A percentile compares a stretch with the other conserved stretches of the same genome.
Conservation (phyloP, 805 yeast species). For the Kazachstania psychrophila region DNA sequence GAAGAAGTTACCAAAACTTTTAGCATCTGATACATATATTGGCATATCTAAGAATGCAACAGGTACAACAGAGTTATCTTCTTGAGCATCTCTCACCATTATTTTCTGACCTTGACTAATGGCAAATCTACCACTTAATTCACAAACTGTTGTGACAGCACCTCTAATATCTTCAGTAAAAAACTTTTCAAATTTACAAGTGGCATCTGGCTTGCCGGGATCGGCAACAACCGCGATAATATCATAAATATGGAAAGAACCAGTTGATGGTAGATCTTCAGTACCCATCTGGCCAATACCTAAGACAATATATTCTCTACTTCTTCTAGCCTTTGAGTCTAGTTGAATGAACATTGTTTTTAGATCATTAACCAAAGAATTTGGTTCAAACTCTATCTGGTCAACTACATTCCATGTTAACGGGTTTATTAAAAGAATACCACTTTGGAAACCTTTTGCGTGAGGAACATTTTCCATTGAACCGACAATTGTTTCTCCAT, state of each 20-base stretch:
- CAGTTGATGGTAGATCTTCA: slow-evolving; percentile 76
- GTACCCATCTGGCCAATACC: slow-evolving; percentile 70
- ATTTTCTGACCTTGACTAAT: slow-evolving; percentile 78
- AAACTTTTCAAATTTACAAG: slow-evolving; percentile 64
- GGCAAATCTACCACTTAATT: slow-evolving; percentile 73
- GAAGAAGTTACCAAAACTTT: slow-evolving; percentile 75
- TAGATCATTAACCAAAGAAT: slow-evolving; percentile 44
- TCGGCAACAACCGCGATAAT: slow-evolving; percentile 81
- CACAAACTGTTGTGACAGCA: slow-evolving; percentile 69
- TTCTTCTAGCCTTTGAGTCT: slow-evolving; percentile 33
- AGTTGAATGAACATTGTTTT: slow-evolving; percentile 31
- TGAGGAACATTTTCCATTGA: slow-evolving; percentile 37
- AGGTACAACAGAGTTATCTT: slow-evolving; percentile 78
- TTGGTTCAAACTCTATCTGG: slow-evolving; percentile 50
- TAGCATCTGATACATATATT: slow-evolving; percentile 67
- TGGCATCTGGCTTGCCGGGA: slow-evolving; percentile 76
- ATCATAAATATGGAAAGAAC: slow-evolving; percentile 66
- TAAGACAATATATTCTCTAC: slow-evolving; percentile 60
- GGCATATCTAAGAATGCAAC: slow-evolving; percentile 91
- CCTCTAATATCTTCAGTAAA: slow-evolving; percentile 72
- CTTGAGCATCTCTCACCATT: slow-evolving; percentile 73
- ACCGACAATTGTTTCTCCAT: slow-evolving; percentile 53
- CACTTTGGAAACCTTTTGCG: slow-evolving; percentile 51
- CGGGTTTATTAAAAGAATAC: slow-evolving; percentile 60
- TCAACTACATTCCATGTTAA: slow-evolving; percentile 71